A percentile compares a stretch with the other conserved stretches of the same genome.
These are phyloP conservation scores for Pseudogymnoascus sp. DNA, from an alignment of 2,329 filamentous ascomycete genomes.

Conservation along the genomic window DNA sequence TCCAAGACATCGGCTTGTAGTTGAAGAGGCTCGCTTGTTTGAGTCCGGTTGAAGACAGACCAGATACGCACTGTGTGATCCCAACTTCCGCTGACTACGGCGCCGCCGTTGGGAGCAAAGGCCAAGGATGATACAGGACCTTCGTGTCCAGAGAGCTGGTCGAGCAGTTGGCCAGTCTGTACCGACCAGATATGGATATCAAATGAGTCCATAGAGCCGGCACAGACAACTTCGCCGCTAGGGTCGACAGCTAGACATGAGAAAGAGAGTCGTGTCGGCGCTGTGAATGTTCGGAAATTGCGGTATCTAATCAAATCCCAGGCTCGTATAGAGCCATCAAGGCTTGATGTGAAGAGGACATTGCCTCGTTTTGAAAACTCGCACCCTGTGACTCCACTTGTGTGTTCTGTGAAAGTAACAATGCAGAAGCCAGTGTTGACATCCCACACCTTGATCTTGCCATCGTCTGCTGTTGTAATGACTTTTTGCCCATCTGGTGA, in stretches of 20 bases:
- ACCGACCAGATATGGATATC: slow-evolving; percentile 98
- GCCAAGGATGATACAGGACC: slow-evolving; percentile 83
- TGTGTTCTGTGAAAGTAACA: slow-evolving; percentile 96
- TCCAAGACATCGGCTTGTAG: slow-evolving; percentile 85
- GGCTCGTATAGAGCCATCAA: slow-evolving; percentile 88
- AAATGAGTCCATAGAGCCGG: slow-evolving; percentile 90
- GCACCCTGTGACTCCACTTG: slow-evolving; percentile 85
- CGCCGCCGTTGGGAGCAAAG: slow-evolving; percentile 79
- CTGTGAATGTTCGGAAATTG: slow-evolving; percentile 96
- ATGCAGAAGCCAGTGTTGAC: slow-evolving; percentile 94
- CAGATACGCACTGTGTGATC: slow-evolving; percentile 91
- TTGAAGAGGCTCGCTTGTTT: slow-evolving; percentile 90
- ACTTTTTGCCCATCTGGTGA: slow-evolving; percentile 90
- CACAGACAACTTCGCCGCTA: slow-evolving; percentile 91
- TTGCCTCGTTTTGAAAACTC: slow-evolving; percentile 94
- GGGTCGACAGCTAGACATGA: slow-evolving; percentile 94
- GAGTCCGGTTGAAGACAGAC: slow-evolving; percentile 89
- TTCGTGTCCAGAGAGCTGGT: slow-evolving; percentile 85
- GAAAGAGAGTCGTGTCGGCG: slow-evolving; percentile 83
- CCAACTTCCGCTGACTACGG: slow-evolving; percentile 89
- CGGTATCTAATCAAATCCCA: slow-evolving; percentile 95
- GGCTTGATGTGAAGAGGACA: slow-evolving; percentile 87
- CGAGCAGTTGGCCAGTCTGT: slow-evolving; percentile 89
- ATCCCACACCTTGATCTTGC: slow-evolving; percentile 98
- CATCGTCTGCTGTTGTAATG: slow-evolving; percentile 90